Percentiles rank a stretch among this genome's conserved stretches.
Evolutionary conservation across 2,329 filamentous ascomycete genomes (phyloP).

Genomic region (Chrysoporthe cubensis): DNA sequence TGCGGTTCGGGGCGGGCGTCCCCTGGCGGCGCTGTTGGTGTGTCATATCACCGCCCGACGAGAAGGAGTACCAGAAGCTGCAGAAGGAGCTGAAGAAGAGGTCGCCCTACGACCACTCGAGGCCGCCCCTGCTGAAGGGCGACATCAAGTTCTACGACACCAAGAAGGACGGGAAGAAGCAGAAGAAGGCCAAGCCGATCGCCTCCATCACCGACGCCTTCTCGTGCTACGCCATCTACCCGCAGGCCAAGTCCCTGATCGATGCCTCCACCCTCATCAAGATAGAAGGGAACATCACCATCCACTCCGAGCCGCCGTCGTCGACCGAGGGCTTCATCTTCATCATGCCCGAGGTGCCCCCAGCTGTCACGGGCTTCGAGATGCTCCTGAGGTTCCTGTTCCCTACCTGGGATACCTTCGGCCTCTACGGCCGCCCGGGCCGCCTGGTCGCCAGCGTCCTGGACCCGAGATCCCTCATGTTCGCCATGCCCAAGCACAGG

Average conservation of each 20-base stretch:
- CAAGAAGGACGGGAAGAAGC: slow-evolving; percentile 74
- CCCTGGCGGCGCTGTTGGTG: slow-evolving; percentile 98
- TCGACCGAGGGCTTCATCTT: slow-evolving; percentile 94
- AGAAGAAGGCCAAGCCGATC: slow-evolving; percentile 83
- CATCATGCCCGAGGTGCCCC: slow-evolving; percentile 92
- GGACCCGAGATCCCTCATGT: slow-evolving; percentile 92
- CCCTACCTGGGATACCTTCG: slow-evolving; percentile 91
- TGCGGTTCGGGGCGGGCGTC: slow-evolving; percentile 92
- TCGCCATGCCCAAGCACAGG: slow-evolving; percentile 89
- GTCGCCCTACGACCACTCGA: slow-evolving; percentile 78
- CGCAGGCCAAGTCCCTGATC: slow-evolving; percentile 89
- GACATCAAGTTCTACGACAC: slow-evolving; percentile 95
- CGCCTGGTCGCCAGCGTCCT: slow-evolving; percentile 85
- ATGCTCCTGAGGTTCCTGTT: slow-evolving; percentile 93
- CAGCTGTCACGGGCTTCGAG: slow-evolving; percentile 92
- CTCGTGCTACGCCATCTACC: slow-evolving; percentile 93
- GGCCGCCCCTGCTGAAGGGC: slow-evolving; percentile 72
- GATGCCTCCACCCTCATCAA: slow-evolving; percentile 94
- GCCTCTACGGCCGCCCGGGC: slow-evolving; percentile 85
- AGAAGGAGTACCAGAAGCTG: slow-evolving; percentile 85
- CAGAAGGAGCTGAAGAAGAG: slow-evolving; percentile 83
- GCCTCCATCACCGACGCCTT: slow-evolving; percentile 90
- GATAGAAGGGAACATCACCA: slow-evolving; percentile 86
- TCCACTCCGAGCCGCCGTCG: slow-evolving; percentile 78
- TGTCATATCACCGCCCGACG: slow-evolving; percentile 87